Conservation (phyloP, 768 basidiomycete species). For the Naematelia encephala region DNA sequence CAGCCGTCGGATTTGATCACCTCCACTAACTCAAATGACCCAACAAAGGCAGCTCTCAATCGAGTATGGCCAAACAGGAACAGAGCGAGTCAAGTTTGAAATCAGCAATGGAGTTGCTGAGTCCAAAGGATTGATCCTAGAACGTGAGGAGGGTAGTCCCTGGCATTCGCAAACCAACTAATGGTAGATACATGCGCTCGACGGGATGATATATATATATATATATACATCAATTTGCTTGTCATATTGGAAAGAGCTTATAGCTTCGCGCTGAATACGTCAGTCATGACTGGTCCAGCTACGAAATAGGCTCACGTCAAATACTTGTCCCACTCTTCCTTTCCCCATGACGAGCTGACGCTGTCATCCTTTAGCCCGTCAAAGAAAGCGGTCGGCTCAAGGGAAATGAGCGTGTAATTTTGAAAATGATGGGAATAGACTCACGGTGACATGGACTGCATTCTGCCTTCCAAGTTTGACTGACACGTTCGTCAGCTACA, state of each 20-base stretch:
- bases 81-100: too few species aligned
- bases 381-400: slow-evolving; percentile 54
- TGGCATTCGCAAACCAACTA: too few species aligned
- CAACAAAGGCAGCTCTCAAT: too few species aligned
- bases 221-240: too few species aligned
- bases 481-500: slow-evolving; percentile 45
- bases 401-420: neutral
- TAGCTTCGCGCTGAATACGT: neutral
- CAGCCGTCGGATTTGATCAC: too few species aligned
- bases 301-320: slow-evolving; percentile 51
- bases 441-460: slow-evolving; percentile 84
- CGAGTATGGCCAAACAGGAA: too few species aligned
- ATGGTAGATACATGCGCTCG: too few species aligned
- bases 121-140: too few species aligned
- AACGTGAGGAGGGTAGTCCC: too few species aligned
- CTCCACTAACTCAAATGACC: too few species aligned
- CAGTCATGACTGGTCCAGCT: neutral
- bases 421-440: slow-evolving; percentile 35
- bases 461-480: slow-evolving; percentile 92
- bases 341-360: slow-evolving; percentile 76
- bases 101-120: too few species aligned
- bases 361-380: slow-evolving; percentile 59
- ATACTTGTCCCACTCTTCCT: slow-evolving; percentile 76
- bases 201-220: too few species aligned
- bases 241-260: neutral